Percentiles rank a stretch among this genome's conserved stretches.
Evolutionary conservation across 2,329 filamentous ascomycete genomes (phyloP).

Genomic region (Diaporthe citri): DNA sequence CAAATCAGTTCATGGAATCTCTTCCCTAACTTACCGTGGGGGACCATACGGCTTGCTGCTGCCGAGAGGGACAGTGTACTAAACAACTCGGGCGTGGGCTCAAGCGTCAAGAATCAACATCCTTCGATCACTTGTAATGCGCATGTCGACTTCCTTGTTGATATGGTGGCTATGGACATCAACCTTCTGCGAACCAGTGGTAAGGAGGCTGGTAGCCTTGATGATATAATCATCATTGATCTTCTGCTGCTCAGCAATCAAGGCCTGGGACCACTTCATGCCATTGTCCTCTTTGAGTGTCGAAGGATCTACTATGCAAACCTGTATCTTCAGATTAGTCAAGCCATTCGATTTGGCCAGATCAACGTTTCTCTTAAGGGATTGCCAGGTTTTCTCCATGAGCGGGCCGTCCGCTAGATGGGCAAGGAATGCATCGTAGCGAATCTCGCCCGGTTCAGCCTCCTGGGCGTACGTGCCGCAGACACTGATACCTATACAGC

Average conservation of each 20-base stretch:
- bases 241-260: neutral
- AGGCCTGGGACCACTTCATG: neutral
- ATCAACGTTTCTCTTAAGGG: neutral
- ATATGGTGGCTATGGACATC: neutral
- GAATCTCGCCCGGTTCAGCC: neutral
- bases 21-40: too few relatives aligned
- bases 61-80: too few relatives aligned
- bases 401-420: neutral
- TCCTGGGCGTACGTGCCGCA: neutral
- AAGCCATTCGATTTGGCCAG: neutral
- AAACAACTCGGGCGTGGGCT: neutral
- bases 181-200: neutral
- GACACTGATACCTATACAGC: slow-evolving; percentile 1
- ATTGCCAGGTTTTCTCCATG: slow-evolving; percentile 2
- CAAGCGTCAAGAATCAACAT: neutral
- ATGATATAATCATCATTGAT: neutral
- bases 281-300: neutral
- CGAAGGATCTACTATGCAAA: neutral
- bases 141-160: neutral
- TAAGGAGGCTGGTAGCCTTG: neutral
- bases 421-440: neutral
- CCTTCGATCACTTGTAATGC: neutral
- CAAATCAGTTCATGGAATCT: too few relatives aligned
- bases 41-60: too few relatives aligned
- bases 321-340: neutral